phyloP scores from a whole-genome alignment of 2,329 filamentous ascomycete genomes.

The Phialophora verrucosa region DNA sequence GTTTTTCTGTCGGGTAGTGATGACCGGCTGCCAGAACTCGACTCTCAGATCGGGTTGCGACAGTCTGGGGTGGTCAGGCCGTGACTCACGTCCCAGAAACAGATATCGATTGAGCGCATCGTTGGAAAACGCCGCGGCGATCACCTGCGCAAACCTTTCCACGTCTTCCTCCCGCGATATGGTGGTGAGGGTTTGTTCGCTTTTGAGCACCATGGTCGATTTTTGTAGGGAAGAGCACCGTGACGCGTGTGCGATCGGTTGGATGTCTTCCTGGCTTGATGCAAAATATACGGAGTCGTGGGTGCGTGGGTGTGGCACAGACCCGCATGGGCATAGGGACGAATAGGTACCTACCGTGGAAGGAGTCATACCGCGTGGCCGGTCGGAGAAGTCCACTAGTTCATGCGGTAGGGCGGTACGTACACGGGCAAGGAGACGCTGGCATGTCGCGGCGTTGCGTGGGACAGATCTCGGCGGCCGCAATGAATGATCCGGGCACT shows the following conservation, averaged over 20 bases:
- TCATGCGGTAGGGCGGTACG: conserved; percentile 1
- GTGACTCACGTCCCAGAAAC: conserved; percentile 28
- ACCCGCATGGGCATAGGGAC: not conserved
- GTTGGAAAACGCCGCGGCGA: conserved; percentile 27
- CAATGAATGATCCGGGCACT: not conserved
- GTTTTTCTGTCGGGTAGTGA: conserved; percentile 19
- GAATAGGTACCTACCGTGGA: not conserved
- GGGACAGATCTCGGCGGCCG: not conserved
- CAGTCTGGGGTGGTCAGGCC: conserved; percentile 29
- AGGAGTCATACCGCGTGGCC: not conserved
- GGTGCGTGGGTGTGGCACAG: not conserved
- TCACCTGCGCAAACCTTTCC: conserved; percentile 23
- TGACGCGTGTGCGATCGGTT: not conserved
- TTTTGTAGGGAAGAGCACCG: not conserved
- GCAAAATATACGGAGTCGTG: not conserved
- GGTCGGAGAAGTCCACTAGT: conserved; percentile 8
- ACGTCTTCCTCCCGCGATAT: conserved; percentile 16
- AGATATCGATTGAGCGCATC: conserved; percentile 30
- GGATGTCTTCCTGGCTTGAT: not conserved
- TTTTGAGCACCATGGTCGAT: conserved; percentile 3
- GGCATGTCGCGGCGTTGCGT: no score
- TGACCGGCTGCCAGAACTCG: conserved; percentile 23
- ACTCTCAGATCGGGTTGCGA: conserved; percentile 13
- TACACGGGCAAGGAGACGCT: not conserved
- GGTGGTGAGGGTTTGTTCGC: not conserved